Percentiles rank a stretch among this genome's conserved stretches.
These are phyloP conservation scores for Colletotrichum spinosum DNA, from an alignment of 2,329 filamentous ascomycete genomes.

Conservation along the genomic window DNA sequence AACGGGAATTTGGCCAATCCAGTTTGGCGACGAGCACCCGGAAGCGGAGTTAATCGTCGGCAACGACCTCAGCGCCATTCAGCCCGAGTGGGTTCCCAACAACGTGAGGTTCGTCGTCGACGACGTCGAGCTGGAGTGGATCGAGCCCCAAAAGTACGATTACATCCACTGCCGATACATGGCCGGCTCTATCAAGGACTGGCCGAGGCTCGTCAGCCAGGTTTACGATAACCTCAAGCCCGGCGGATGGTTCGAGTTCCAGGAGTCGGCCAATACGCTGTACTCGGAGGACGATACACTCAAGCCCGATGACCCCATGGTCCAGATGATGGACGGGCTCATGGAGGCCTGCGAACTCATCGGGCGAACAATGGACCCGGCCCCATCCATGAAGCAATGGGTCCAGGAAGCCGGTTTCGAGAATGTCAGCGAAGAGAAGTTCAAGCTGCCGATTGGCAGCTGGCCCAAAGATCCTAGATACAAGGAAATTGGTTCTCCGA, in stretches of 20 bases:
- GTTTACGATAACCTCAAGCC: conserved; percentile 26
- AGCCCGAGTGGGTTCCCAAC: conserved; percentile 40
- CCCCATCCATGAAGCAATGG: conserved; percentile 40
- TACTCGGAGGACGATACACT: conserved; percentile 22
- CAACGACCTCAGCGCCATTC: conserved; percentile 43
- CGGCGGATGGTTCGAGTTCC: conserved; percentile 27
- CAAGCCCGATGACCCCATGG: conserved; percentile 13
- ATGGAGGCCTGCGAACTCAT: conserved; percentile 43
- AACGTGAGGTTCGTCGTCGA: conserved; percentile 44
- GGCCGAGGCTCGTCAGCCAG: conserved; percentile 38
- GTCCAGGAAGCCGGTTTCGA: conserved; percentile 47
- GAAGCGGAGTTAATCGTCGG: conserved; percentile 50
- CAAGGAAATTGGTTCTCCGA: conserved; percentile 51
- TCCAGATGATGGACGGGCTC: conserved; percentile 41
- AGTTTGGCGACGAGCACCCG: conserved; percentile 73
- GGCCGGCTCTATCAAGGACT: conserved; percentile 47
- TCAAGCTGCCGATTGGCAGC: conserved; percentile 45
- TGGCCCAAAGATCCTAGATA: conserved; percentile 55
- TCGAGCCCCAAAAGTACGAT: conserved; percentile 43
- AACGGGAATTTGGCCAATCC: conserved; percentile 71
- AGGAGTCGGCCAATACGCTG: conserved; percentile 22
- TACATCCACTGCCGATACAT: conserved; percentile 52
- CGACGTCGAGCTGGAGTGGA: conserved; percentile 42
- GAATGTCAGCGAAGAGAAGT: conserved; percentile 43
- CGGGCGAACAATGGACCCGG: conserved; percentile 46